Evolutionary conservation across 2,329 filamentous ascomycete species (phyloP).

Genomic region (Paecilomyces dactylethromorphus): DNA sequence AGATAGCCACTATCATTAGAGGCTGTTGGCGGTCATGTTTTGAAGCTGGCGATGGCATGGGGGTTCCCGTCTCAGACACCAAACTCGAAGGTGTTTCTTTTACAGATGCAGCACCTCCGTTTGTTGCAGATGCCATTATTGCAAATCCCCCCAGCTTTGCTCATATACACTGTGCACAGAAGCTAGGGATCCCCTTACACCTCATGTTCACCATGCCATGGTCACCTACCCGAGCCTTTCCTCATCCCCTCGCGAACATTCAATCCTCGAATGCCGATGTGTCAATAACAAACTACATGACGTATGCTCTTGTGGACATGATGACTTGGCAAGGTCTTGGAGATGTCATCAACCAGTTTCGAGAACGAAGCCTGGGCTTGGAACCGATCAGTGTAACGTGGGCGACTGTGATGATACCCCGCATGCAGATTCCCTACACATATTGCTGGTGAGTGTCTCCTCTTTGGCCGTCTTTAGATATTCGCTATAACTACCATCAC

Average conservation of each 20-base stretch:
- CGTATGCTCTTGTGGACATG: constrained; percentile 80
- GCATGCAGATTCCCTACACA: constrained; percentile 73
- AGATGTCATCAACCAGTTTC: constrained; percentile 84
- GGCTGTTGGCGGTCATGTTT: constrained; percentile 85
- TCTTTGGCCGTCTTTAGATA: not conserved
- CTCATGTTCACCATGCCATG: constrained; percentile 97
- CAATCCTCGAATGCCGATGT: constrained; percentile 68
- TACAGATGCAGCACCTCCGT: constrained; percentile 51
- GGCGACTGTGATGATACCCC: constrained; percentile 71
- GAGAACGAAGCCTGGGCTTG: constrained; percentile 66
- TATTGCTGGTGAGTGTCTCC: constrained; percentile 65
- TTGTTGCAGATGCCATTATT: constrained; percentile 84
- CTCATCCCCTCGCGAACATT: constrained; percentile 79
- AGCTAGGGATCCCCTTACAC: constrained; percentile 68
- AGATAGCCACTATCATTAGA: constrained; percentile 71
- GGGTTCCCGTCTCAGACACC: constrained; percentile 46
- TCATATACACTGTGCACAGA: constrained; percentile 73
- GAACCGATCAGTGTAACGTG: constrained; percentile 73
- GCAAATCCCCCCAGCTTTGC: constrained; percentile 75
- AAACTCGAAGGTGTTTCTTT: constrained; percentile 41
- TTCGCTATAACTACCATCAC: constrained; percentile 4
- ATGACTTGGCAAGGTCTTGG: constrained; percentile 90
- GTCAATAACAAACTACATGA: constrained; percentile 73
- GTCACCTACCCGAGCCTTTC: constrained; percentile 78
- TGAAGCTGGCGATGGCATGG: constrained; percentile 64